phyloP scores from a whole-genome alignment of 805 yeast species.

The Myxozyma udenii region DNA sequence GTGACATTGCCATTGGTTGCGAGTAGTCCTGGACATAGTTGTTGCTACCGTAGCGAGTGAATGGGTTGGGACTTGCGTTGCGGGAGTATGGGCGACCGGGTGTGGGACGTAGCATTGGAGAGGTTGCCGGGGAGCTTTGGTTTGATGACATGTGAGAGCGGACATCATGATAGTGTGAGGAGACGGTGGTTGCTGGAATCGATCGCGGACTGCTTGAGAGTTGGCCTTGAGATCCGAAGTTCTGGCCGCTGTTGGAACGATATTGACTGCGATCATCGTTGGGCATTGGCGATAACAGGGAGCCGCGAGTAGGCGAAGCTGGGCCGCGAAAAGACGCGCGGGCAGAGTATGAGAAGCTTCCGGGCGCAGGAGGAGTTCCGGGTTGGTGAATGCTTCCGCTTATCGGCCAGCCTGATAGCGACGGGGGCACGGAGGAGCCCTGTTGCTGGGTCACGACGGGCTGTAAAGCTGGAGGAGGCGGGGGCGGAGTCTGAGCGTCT shows the following conservation, averaged over 20 bases:
- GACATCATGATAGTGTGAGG: constrained; percentile 21
- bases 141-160: constrained; percentile 10
- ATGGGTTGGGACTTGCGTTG: constrained; percentile 10
- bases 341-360: background rate
- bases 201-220: background rate
- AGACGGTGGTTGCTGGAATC: background rate
- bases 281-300: background rate
- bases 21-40: constrained; percentile 1
- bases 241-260: background rate
- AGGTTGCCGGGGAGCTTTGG: constrained; percentile 5
- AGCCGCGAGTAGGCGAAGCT: background rate
- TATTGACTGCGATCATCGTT: background rate
- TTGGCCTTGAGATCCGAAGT: background rate
- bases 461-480: constrained; percentile 4
- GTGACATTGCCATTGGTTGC: constrained; percentile 7
- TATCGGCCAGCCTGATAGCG: background rate
- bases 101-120: background rate
- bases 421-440: background rate
- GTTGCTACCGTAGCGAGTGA: constrained; percentile 9
- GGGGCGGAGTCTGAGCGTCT: constrained; percentile 16
- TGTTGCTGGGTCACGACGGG: background rate
- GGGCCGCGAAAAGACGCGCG: background rate
- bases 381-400: background rate
- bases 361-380: background rate
- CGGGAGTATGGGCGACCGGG: constrained; percentile 1